A percentile compares a stretch with the other conserved stretches of the same genome.
These are phyloP conservation scores for Populus hybrid DNA, from an alignment of 441 rosid genomes.

Conservation along the genomic window DNA sequence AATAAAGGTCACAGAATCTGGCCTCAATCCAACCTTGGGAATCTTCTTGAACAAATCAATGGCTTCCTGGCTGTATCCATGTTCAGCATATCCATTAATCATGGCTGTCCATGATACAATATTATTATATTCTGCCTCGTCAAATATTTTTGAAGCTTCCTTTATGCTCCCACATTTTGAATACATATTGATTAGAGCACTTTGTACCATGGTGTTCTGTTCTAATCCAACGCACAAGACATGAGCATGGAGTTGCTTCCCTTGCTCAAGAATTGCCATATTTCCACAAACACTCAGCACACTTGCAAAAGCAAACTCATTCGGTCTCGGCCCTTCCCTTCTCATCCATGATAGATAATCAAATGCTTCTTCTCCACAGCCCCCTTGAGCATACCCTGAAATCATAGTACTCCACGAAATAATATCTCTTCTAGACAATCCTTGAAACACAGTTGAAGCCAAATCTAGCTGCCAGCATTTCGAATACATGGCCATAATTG, in stretches of 20 bases:
- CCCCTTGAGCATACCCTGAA: slow-evolving; percentile 66
- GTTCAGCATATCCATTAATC: slow-evolving; percentile 91
- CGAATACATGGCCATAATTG: slow-evolving; percentile 72
- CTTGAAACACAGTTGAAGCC: slow-evolving; percentile 55
- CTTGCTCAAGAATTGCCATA: slow-evolving; percentile 76
- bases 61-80: slow-evolving; percentile 70
- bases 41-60: slow-evolving; percentile 69
- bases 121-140: slow-evolving; percentile 47
- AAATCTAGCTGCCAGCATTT: slow-evolving; percentile 55
- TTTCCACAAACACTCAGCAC: slow-evolving; percentile 76
- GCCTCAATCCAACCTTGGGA: slow-evolving; percentile 45
- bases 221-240: slow-evolving; percentile 59
- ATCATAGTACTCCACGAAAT: slow-evolving; percentile 91
- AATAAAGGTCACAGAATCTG: slow-evolving; percentile 70
- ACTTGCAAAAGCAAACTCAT: slow-evolving; percentile 71
- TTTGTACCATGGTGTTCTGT: slow-evolving; percentile 40
- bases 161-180: slow-evolving; percentile 80
- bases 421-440: slow-evolving; percentile 56
- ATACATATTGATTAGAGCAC: slow-evolving; percentile 87
- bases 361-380: slow-evolving; percentile 61
- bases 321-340: slow-evolving; percentile 66
- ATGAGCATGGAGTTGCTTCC: slow-evolving; percentile 75
- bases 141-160: slow-evolving; percentile 67
- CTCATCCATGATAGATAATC: slow-evolving; percentile 70
- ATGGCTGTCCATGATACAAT: slow-evolving; percentile 83